Base-by-base conservation (phyloP, 2,329 filamentous ascomycete species). In the Ophiosphaerella herpotricha region DNA sequence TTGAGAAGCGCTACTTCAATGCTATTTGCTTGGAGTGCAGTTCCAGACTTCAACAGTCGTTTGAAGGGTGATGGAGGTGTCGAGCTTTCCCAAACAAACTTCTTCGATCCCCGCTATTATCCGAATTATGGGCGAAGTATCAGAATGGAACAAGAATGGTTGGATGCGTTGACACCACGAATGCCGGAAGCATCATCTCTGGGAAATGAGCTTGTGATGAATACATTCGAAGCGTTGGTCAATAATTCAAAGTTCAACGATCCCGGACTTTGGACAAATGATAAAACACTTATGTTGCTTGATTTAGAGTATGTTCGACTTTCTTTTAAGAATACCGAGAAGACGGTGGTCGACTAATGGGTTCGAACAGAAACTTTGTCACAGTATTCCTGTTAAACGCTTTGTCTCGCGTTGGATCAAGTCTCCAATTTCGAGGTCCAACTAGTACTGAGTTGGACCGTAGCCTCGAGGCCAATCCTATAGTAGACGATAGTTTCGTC, bases 221-320 rank as follows among this genome's bases (percentile, higher is more conserved):
- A 11, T 2, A 18, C n/a, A 6, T 50, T 45, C 18, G 47, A 50
- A 21, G 42, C 47, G 8, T n/a, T 50, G 31, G 31, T 50, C 3
- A 50, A 50, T 31, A 14, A 26, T 9, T 36, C 41, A 12, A 23
- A 29, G 7, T 18, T 33, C 9, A 9, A 11, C 13, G 21, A 8
- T 2, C 14, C 31, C 9, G n/a, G 5, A 4, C 9, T n/a, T 4
- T 8, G n/a, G 7, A n/a, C 33, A 6, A 16, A 5, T n/a, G 39
- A 13, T 2, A 11, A 33, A 12, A 14, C 6, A 16, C 18, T 7
- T 5, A 34, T 9, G 8, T 7, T 33, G 7, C 18, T 42, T 18
- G 39, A 42, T 26, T 33, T 16, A 16, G 39, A 16, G 6, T 42
- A n/a, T 29, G 26, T 29, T 8, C 6, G 7, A 29, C 6, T 29